Evolutionary conservation across 805 yeast species (phyloP).

Genomic region (Candida corydali): DNA sequence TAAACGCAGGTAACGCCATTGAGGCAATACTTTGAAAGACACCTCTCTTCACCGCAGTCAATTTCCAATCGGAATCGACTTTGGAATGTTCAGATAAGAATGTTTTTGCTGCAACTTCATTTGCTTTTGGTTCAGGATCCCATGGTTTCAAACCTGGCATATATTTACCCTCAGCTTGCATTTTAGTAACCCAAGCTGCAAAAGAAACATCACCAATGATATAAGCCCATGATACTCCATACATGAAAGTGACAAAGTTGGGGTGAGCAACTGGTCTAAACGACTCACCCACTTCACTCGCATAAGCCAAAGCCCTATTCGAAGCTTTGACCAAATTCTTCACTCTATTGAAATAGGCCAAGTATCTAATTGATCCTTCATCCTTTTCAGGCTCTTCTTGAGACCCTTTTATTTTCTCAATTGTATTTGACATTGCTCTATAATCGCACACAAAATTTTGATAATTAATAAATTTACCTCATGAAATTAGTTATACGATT

Average conservation of each 20-base stretch:
- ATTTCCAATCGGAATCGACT: conserved; percentile 61
- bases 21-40: conserved; percentile 77
- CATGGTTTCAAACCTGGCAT: conserved; percentile 64
- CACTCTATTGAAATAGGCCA: conserved; percentile 75
- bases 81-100: conserved; percentile 21
- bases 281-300: conserved; percentile 83
- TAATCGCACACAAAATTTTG: too few species aligned
- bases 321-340: conserved; percentile 69
- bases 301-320: conserved; percentile 80
- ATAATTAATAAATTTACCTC: too few species aligned
- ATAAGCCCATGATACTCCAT: conserved; percentile 74
- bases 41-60: conserved; percentile 66
- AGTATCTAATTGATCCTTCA: conserved; percentile 54
- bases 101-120: conserved; percentile 33
- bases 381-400: conserved; percentile 14
- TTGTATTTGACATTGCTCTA: too few species aligned
- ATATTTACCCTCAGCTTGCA: conserved; percentile 63
- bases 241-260: conserved; percentile 55
- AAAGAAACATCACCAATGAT: conserved; percentile 70
- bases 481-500: conserved; percentile 25
- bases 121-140: conserved; percentile 42
- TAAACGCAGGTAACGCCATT: conserved; percentile 84
- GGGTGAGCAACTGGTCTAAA: conserved; percentile 82
- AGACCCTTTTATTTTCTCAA: conserved; percentile 8
- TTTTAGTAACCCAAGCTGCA: conserved; percentile 64